Conservation (phyloP, 345 rosid genomes). For the Rubroshorea leprosula region DNA sequence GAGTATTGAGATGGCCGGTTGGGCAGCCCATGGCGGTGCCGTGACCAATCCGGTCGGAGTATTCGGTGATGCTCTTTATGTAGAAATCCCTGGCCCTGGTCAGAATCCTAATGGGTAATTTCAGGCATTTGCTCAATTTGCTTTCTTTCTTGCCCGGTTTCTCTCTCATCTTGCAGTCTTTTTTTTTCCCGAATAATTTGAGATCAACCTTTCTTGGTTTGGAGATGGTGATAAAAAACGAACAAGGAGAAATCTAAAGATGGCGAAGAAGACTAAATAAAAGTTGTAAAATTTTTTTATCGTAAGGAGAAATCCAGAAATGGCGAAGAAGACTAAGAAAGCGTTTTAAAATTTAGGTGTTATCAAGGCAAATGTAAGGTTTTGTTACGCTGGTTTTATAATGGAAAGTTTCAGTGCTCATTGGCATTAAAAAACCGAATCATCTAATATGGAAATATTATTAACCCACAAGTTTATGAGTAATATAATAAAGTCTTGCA, state of each 20-base stretch:
- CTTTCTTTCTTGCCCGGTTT: conserved; percentile 20
- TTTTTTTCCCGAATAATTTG: background rate
- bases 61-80: conserved; percentile 51
- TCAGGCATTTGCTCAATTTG: conserved; percentile 34
- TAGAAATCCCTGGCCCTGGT: conserved; percentile 48
- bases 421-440: too few relatives aligned
- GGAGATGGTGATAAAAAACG: background rate
- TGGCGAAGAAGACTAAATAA: background rate
- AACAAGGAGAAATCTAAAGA: background rate
- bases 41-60: conserved; percentile 34
- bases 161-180: conserved; percentile 12
- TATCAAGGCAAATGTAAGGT: too few relatives aligned
- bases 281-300: too few relatives aligned
- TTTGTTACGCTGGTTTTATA: too few relatives aligned
- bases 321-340: too few relatives aligned
- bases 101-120: conserved; percentile 42
- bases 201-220: too few relatives aligned
- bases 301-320: too few relatives aligned
- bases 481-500: too few relatives aligned
- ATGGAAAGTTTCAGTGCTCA: too few relatives aligned
- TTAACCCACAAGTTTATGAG: too few relatives aligned
- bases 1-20: conserved; percentile 27
- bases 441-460: too few relatives aligned
- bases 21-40: conserved; percentile 40
- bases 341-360: too few relatives aligned